These are phyloP conservation scores for Sugiyamaella sp. DNA, from an alignment of 1,139 yeast species.

Conservation along the genomic window DNA sequence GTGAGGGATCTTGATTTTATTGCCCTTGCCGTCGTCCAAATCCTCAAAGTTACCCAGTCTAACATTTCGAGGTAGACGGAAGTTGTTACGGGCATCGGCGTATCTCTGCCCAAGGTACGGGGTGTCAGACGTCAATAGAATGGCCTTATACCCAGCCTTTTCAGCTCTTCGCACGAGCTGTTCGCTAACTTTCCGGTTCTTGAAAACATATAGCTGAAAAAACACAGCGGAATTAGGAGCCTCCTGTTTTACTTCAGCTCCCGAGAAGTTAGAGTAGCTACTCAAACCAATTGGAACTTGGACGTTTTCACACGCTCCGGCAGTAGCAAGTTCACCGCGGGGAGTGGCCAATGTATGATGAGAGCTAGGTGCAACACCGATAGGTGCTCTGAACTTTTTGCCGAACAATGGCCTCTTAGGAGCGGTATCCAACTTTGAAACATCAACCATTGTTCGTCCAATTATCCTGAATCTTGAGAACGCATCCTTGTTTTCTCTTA, in stretches of 20 bases:
- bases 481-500: constrained; percentile 38
- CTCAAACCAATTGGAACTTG: constrained; percentile 41
- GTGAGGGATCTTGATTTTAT: constrained; percentile 20
- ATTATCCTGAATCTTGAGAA: constrained; percentile 41
- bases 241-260: constrained; percentile 39
- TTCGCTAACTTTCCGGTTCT: constrained; percentile 48
- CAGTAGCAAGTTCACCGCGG: constrained; percentile 56
- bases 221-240: constrained; percentile 38
- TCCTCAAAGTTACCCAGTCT: constrained; percentile 38
- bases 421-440: constrained; percentile 43
- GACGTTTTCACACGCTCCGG: constrained; percentile 36
- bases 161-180: constrained; percentile 54
- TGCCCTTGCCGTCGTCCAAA: constrained; percentile 26
- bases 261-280: constrained; percentile 37
- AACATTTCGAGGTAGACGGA: constrained; percentile 44
- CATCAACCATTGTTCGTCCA: constrained; percentile 50
- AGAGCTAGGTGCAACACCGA: constrained; percentile 67
- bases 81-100: constrained; percentile 52
- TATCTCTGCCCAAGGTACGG: constrained; percentile 66
- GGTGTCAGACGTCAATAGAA: constrained; percentile 66
- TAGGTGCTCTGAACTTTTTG: constrained; percentile 50
- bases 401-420: constrained; percentile 47
- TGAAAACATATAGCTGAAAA: constrained; percentile 50
- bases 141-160: constrained; percentile 55
- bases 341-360: constrained; percentile 63